Base-by-base conservation (phyloP, 1,284 basidiomycete species). In the Porogramme epimiltina region DNA sequence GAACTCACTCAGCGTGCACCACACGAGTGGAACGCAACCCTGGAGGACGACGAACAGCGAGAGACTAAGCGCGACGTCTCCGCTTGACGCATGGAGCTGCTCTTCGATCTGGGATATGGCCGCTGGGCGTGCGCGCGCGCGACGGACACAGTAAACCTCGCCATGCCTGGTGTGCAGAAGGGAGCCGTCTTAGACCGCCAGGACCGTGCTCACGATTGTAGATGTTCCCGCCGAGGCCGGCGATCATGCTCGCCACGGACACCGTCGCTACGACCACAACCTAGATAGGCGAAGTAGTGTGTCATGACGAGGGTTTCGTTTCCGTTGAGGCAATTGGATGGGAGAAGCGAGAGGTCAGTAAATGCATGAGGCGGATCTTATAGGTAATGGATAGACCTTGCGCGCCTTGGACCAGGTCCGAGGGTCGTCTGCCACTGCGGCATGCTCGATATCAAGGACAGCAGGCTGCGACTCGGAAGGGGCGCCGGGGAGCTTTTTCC, bases 31-130 rank as follows among this genome's bases (percentile, higher is more conserved):
- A 44, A 84, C 70, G 11, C 72, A 66, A 1, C 91, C 91, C 66
- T 92, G 89, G n/a, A 89, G 67, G 19, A 91, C 71, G 59, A 95
- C 92, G 69, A 91, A 95, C 13, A 91, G 62, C 1, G 88, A 85
- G 9, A 95, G 68, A 58, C 81, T 85, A 62, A 89, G 75, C 47
- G 89, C 88, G 50, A 95, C 85, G 58, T 91, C 77, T 2, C 78
- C 72, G 42, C 81, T 77, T 0, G 80, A 84, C 0, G 90, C 88
- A 51, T 82, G 75, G 20, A 94, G 73, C 34, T 89, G 77, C 1
- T 61, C 61, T 58, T 87, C 74, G 63, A 95, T 84, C 51, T 88
- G 73, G 40, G 81, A 74, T 47, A 92, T 86, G 2, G 83, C 80
- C 44, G 87, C 87, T 57, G 36, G 13, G 11, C 33, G 31, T 24